These are phyloP conservation scores for Tetrahymena borealis DNA, from an alignment of 73 alveolate genomes.

Conservation along the genomic window DNA sequence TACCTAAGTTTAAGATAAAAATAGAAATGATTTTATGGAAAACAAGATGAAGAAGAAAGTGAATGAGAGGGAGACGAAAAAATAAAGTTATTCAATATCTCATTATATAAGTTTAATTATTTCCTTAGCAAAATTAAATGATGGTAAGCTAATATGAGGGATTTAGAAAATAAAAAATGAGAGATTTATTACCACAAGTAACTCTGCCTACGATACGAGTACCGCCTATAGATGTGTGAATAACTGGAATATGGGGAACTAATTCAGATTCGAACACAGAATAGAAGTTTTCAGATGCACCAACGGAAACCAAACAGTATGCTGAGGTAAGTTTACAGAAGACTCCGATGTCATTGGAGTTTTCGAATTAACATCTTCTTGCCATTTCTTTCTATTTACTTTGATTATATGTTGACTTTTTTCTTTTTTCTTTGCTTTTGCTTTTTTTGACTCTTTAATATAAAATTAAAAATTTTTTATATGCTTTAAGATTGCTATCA, in stretches of 20 bases:
- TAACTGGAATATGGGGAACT: constrained; percentile 96
- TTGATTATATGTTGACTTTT: neutral
- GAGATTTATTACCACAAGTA: constrained; percentile 48
- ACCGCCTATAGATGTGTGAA: constrained; percentile 95
- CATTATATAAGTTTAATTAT: neutral
- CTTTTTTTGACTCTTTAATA: neutral
- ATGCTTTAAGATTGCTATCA: neutral
- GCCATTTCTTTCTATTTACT: constrained; percentile 58
- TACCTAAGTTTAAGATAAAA: constrained; percentile 45
- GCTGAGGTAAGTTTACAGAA: constrained; percentile 91
- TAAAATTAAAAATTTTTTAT: neutral
- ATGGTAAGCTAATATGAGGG: neutral
- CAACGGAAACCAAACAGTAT: constrained; percentile 88
- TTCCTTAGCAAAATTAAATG: neutral
- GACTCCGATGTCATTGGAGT: constrained; percentile 94
- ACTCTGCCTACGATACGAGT: constrained; percentile 89
- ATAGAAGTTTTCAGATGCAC: constrained; percentile 94
- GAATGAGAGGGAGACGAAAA: neutral
- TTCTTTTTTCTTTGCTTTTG: neutral
- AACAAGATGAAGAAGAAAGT: neutral
- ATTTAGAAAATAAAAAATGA: neutral
- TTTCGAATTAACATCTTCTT: constrained; percentile 81
- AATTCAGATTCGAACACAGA: constrained; percentile 82
- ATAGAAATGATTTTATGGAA: neutral
- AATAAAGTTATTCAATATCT: neutral